phyloP scores from a whole-genome alignment of 2,329 filamentous ascomycete genomes.

The Pyrenochaeta sp. region DNA sequence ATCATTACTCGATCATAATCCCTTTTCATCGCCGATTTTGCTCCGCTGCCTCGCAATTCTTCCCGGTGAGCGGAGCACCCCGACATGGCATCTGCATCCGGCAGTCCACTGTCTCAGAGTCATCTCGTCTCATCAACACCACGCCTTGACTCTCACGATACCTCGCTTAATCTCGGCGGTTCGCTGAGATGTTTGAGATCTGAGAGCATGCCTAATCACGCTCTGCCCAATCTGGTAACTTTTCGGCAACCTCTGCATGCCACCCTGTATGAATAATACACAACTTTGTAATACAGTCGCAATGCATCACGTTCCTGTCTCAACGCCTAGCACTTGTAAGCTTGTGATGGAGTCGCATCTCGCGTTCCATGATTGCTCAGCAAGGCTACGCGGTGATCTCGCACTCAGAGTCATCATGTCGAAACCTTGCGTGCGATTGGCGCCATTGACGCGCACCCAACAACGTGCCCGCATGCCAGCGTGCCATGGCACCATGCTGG shows the following conservation, averaged over 20 bases:
- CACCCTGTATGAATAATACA: slow-evolving; percentile 3
- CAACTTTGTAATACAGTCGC: neutral
- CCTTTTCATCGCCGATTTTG: slow-evolving; percentile 8
- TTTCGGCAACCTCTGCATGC: slow-evolving; percentile 28
- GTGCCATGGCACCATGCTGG: slow-evolving; percentile 25
- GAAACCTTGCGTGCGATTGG: slow-evolving; percentile 21
- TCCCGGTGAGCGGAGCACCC: slow-evolving; percentile 14
- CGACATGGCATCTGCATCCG: slow-evolving; percentile 12
- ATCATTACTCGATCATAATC: slow-evolving; percentile 29
- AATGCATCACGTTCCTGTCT: slow-evolving; percentile 8
- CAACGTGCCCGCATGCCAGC: too few species aligned
- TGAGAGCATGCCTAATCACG: slow-evolving; percentile 4
- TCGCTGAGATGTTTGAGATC: slow-evolving; percentile 10
- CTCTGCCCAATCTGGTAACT: slow-evolving; percentile 24
- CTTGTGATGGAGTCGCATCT: too few species aligned
- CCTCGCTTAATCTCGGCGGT: slow-evolving; percentile 30
- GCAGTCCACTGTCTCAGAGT: slow-evolving; percentile 9
- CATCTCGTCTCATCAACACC: slow-evolving; percentile 14
- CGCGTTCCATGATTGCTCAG: slow-evolving; percentile 11
- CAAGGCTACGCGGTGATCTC: slow-evolving; percentile 25
- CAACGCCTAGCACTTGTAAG: too few species aligned
- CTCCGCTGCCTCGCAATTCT: slow-evolving; percentile 9
- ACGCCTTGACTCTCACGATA: slow-evolving; percentile 30
- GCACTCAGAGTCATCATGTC: slow-evolving; percentile 22
- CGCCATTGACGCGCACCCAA: slow-evolving; percentile 18